Conservation (phyloP, 2,329 filamentous ascomycete species). For the Ceratocystis diversiconidia region DNA sequence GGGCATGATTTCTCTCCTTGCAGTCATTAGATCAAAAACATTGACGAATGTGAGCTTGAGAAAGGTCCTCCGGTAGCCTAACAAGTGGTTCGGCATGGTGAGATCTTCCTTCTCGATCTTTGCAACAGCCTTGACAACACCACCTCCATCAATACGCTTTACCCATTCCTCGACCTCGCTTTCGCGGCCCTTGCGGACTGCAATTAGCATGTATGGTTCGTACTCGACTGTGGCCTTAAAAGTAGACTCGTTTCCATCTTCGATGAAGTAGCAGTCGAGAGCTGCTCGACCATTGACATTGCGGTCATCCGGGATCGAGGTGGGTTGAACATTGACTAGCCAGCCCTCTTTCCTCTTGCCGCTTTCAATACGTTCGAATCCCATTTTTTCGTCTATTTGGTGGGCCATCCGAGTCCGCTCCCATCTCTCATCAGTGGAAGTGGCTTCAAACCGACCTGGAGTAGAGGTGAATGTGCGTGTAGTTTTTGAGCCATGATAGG, state of each 20-base stretch:
- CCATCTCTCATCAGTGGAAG: slow-evolving; percentile 82
- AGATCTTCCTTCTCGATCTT: slow-evolving; percentile 85
- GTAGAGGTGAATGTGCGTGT: slow-evolving; percentile 69
- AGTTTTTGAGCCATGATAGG: slow-evolving; percentile 53
- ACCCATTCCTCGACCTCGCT: slow-evolving; percentile 94
- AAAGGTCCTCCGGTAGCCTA: slow-evolving; percentile 81
- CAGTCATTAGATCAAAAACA: slow-evolving; percentile 71
- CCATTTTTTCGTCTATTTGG: slow-evolving; percentile 87
- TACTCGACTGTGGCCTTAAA: slow-evolving; percentile 97
- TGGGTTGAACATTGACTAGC: slow-evolving; percentile 91
- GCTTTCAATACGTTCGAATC: slow-evolving; percentile 81
- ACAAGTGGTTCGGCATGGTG: slow-evolving; percentile 84
- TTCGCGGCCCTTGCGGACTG: slow-evolving; percentile 76
- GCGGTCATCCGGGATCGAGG: slow-evolving; percentile 71
- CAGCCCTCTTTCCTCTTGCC: slow-evolving; percentile 73
- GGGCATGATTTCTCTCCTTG: slow-evolving; percentile 69
- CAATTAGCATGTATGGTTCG: slow-evolving; percentile 90
- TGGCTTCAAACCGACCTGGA: slow-evolving; percentile 59
- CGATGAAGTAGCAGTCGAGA: slow-evolving; percentile 94
- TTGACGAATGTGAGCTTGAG: slow-evolving; percentile 79
- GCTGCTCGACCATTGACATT: slow-evolving; percentile 73
- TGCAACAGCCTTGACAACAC: slow-evolving; percentile 63
- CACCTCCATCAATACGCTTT: slow-evolving; percentile 61
- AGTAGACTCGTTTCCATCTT: slow-evolving; percentile 53
- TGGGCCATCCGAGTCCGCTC: slow-evolving; percentile 73